These are phyloP conservation scores for Tuber indicum DNA, from an alignment of 495 filamentous ascomycete genomes.

Conservation along the genomic window DNA sequence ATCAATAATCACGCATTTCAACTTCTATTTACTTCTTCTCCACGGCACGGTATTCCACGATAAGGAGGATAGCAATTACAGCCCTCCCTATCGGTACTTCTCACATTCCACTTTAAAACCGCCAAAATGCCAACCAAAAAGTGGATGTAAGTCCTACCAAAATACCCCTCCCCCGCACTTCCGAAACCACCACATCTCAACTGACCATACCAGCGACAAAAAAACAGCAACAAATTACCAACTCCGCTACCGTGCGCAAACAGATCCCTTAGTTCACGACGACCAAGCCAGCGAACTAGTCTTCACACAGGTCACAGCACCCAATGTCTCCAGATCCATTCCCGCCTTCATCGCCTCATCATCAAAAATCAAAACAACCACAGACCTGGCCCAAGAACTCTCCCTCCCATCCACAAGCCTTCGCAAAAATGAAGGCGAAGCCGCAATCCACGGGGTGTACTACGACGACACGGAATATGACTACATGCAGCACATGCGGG, in stretches of 20 bases:
- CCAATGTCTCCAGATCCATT: conserved; percentile 40
- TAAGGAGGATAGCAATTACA: background rate
- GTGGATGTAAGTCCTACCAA: conserved; percentile 67
- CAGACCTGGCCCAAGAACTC: conserved; percentile 72
- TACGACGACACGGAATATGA: conserved; percentile 85
- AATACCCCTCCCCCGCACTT: background rate
- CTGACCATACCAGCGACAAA: conserved; percentile 63
- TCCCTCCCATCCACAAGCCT: conserved; percentile 55
- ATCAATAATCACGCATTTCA: conserved; percentile 8
- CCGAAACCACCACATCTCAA: conserved; percentile 12
- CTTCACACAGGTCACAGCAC: conserved; percentile 48
- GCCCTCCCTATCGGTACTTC: background rate
- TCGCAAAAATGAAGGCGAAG: conserved; percentile 89
- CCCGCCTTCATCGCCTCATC: conserved; percentile 14
- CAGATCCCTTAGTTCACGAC: conserved; percentile 93
- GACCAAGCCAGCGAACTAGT: conserved; percentile 72
- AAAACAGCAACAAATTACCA: conserved; percentile 85
- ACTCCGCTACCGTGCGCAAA: conserved; percentile 90
- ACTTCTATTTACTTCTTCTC: conserved; percentile 10
- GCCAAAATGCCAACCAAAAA: conserved; percentile 51
- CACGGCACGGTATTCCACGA: background rate
- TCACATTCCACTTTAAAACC: conserved; percentile 5
- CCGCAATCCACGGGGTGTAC: conserved; percentile 87
- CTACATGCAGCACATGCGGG: conserved; percentile 99
- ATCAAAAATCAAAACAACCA: conserved; percentile 56